Base-by-base conservation (phyloP, 2,329 filamentous ascomycete genomes). In the Aspergillus amoenus region DNA sequence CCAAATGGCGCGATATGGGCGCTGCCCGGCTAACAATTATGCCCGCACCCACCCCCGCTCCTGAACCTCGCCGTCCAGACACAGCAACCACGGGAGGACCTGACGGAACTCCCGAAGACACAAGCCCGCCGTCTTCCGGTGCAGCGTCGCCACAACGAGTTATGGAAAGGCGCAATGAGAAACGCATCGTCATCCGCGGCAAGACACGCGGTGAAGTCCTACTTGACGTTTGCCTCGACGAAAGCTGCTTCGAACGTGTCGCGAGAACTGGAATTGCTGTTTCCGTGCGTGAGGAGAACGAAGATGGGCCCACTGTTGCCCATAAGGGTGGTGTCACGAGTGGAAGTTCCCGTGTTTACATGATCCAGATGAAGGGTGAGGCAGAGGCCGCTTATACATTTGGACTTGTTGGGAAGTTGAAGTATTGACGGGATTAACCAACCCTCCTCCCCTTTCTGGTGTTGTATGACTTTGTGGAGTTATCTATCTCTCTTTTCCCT, bases 1-100 rank as follows among this genome's bases (percentile, higher is more conserved):
- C 86, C 49, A 93, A 93, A 71, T 99, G 94, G 94, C 87, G 91
- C 60, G 93, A 97, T 70, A 87, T 93, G 78, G 93, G 94, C 62
- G 87, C 90, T 65, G 95, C 92, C 59, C 82, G 86, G 39, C 78
- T 99, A 58, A 91, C 89, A 15, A 91, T 99, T 67, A 86, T 92
- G 70, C 84, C 88, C 81, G 51, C 83, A 76, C 37, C 72, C 4
- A 43, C 48, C 30, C 39, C 42, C 18, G 37, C 52, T 7, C 64
- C 71, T 2, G 67, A 67, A 11, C 47, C 70, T 34, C 69, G 72
- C 17, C 68, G 64, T 9, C 69, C 72, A 1, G 66, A 68, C 9
- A 73, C 71, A 13, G 66, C 73, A 18, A 84, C 84, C 3, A 22
- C 34, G 3, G 27, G 27, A 4, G 27, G 9, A 8, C 17, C 37